Percentiles rank a stretch among this genome's conserved stretches.
phyloP scores from a whole-genome alignment of 805 yeast species.

The Isabelozyma heimii region DNA sequence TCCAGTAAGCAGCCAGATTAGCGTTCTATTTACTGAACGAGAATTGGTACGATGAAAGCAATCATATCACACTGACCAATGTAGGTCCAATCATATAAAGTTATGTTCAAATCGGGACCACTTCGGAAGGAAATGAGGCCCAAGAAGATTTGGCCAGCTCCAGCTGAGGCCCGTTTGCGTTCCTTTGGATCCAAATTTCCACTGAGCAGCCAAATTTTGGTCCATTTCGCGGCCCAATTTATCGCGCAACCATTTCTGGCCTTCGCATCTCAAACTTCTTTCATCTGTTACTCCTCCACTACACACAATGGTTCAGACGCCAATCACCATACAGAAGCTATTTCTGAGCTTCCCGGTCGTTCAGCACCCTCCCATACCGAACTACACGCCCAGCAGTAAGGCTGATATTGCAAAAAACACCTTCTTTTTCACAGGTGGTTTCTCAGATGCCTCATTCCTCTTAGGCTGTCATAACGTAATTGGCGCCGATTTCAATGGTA shows the following conservation, averaged over 20 bases:
- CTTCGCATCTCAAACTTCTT: background rate
- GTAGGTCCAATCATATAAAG: no score
- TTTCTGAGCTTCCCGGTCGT: constrained; percentile 53
- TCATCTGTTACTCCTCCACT: background rate
- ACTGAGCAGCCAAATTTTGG: no score
- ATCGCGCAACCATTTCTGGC: no score
- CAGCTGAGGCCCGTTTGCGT: no score
- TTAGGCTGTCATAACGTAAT: constrained; percentile 53
- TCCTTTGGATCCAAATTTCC: no score
- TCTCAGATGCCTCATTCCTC: constrained; percentile 34
- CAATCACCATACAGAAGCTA: constrained; percentile 41
- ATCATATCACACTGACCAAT: no score
- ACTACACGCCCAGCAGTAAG: constrained; percentile 8
- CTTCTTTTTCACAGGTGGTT: constrained; percentile 15
- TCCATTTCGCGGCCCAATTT: background rate
- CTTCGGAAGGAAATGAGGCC: no score
- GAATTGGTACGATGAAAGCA: no score
- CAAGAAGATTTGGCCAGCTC: no score
- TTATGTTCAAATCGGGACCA: no score
- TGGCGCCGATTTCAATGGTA: constrained; percentile 4
- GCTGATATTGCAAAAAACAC: constrained; percentile 5
- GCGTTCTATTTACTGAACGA: no score
- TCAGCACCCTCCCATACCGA: constrained; percentile 36
- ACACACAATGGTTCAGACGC: constrained; percentile 23
- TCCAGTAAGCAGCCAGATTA: no score